Conservation (phyloP, 139 green algal species). For the Chlamydomonas asymmetrica region DNA sequence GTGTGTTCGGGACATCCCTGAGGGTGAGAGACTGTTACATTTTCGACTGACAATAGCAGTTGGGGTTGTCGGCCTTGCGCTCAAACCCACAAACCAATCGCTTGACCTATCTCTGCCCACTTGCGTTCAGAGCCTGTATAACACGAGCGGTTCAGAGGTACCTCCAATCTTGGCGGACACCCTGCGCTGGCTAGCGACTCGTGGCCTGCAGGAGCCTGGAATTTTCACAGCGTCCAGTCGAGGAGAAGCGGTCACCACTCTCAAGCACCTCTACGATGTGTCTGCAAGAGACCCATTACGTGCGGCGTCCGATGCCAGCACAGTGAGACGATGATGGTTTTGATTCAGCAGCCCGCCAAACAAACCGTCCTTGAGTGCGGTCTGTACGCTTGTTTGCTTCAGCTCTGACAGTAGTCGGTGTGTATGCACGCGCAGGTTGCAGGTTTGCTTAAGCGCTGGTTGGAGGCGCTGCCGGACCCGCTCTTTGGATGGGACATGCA, state of each 20-base stretch:
- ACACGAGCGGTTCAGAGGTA: neutral
- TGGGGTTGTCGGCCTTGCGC: too few relatives aligned
- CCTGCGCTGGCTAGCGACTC: slow-evolving; percentile 1
- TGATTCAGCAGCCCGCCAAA: neutral
- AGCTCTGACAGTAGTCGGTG: neutral
- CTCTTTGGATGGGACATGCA: slow-evolving; percentile 19
- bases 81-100: too few relatives aligned
- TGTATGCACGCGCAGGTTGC: slow-evolving; percentile 10
- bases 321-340: neutral
- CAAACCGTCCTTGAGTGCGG: neutral
- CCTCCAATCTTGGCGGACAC: slow-evolving; percentile 5
- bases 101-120: too few relatives aligned
- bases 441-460: slow-evolving; percentile 18
- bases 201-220: neutral
- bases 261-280: too few relatives aligned
- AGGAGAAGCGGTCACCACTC: neutral
- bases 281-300: neutral
- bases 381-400: neutral
- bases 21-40: too few relatives aligned
- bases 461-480: slow-evolving; percentile 16
- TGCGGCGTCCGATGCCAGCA: neutral
- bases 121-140: slow-evolving; percentile 12
- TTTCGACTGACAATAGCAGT: too few relatives aligned
- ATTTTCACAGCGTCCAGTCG: neutral
- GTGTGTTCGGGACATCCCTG: too few relatives aligned